Base-by-base conservation (phyloP, 2,329 filamentous ascomycete species). In the Chalara sp. region DNA sequence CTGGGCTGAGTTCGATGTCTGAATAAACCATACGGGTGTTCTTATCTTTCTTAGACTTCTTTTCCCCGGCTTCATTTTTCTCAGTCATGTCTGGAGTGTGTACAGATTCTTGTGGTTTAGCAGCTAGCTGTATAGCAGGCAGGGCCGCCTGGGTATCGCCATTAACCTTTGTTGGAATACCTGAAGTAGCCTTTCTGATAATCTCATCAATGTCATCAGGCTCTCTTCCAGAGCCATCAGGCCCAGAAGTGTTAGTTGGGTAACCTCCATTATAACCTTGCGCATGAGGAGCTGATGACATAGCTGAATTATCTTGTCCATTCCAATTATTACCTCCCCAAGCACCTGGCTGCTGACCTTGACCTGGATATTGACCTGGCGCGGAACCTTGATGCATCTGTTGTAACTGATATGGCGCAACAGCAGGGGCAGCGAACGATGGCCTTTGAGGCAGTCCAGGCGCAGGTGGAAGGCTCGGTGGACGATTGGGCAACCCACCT, bases 1-100 rank as follows among this genome's bases (percentile, higher is more conserved):
- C 91, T 1, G 89, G 87, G 62, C 87, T 93, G 63, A 83, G 73
- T 52, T 86, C 84, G 47, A 86, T 82, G 65, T 95, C 88, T 55
- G 83, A 83, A 71, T 93, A 96, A 32, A 95, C 76, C 79, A 96
- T 84, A 66, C 80, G 79, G 64, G 83, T 84, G n/a, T n/a, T 37
- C 59, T 81, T 77, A 55, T 75, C 79, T 67, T 86, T 86, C 76
- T 86, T 85, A 13, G 70, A 69, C 63, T 81, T 81, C 72, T 83
- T 86, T 66, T 86, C 83, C 47, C 67, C 66, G 4, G 69, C 65
- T 49, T 73, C 74, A 33, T 71, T 65, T 62, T 58, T 57, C 46
- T 51, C 59, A 44, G 52, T 44, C 41, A 41, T 51, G 52, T 68
- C 62, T 6, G 68, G 62, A 33, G 67, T 65, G 48, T 66, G 61